These are phyloP conservation scores for Venturiaceae sp. DNA, from an alignment of 2,329 filamentous ascomycete genomes.

Conservation along the genomic window DNA sequence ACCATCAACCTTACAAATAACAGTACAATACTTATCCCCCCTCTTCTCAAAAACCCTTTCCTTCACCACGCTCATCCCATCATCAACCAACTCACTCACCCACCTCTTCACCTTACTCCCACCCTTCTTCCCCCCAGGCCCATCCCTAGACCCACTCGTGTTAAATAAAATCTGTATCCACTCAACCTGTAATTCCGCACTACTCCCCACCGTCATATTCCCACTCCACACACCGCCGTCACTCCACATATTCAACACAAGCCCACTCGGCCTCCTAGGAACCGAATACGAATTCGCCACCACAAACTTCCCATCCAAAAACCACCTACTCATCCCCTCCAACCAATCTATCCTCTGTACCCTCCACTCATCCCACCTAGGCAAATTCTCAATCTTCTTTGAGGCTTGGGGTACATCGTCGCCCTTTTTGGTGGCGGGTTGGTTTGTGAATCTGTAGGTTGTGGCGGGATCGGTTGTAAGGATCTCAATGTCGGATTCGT, in stretches of 20 bases:
- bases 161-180: conserved; percentile 53
- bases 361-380: conserved; percentile 46
- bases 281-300: conserved; percentile 46
- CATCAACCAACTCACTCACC: background rate
- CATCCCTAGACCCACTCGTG: conserved; percentile 23
- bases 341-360: conserved; percentile 53
- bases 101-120: conserved; percentile 14
- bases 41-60: conserved; percentile 11
- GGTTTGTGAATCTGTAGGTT: conserved; percentile 44
- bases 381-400: conserved; percentile 36
- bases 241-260: conserved; percentile 53
- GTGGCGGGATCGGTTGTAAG: conserved; percentile 33
- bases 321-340: conserved; percentile 44
- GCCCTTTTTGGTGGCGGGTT: conserved; percentile 41
- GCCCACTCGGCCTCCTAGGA: conserved; percentile 40
- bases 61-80: background rate
- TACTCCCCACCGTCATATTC: conserved; percentile 42
- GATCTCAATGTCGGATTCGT: conserved; percentile 45
- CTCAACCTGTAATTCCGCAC: conserved; percentile 49
- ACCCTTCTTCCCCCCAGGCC: conserved; percentile 11
- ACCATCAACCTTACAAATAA: conserved; percentile 27
- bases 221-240: conserved; percentile 52
- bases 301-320: conserved; percentile 40
- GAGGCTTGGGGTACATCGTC: conserved; percentile 38
- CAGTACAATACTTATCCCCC: conserved; percentile 17